A percentile compares a stretch with the other conserved stretches of the same genome.
Evolutionary conservation across 768 basidiomycete genomes (phyloP).

Genomic region (Tephrocybe sp.): DNA sequence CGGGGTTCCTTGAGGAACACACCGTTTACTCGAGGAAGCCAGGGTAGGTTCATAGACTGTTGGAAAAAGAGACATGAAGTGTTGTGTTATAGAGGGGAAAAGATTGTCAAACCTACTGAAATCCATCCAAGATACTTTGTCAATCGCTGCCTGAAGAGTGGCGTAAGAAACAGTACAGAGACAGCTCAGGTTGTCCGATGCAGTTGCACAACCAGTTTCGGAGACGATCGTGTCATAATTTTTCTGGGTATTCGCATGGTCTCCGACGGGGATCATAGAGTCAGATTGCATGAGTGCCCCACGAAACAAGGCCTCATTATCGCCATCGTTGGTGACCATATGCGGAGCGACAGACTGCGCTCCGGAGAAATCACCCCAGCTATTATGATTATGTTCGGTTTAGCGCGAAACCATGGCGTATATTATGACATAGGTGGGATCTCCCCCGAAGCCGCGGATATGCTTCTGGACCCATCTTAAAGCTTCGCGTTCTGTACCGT

Average conservation of each 20-base stretch:
- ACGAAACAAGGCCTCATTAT: constrained; percentile 45
- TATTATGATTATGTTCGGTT: constrained; percentile 10
- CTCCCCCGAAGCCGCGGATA: constrained; percentile 57
- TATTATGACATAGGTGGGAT: constrained; percentile 46
- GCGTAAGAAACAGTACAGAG: constrained; percentile 36
- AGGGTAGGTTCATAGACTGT: constrained; percentile 38
- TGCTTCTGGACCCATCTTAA: constrained; percentile 61
- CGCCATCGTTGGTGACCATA: constrained; percentile 42
- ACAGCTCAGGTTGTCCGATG: constrained; percentile 40
- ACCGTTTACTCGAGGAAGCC: constrained; percentile 48
- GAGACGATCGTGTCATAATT: constrained; percentile 42
- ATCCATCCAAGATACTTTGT: constrained; percentile 36
- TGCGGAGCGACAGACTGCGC: constrained; percentile 51
- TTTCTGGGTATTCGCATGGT: constrained; percentile 40
- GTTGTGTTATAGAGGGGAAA: neutral
- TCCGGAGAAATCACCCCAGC: constrained; percentile 57
- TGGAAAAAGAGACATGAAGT: neutral
- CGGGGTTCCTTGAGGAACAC: constrained; percentile 41
- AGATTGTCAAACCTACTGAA: constrained; percentile 30
- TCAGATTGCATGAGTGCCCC: constrained; percentile 51
- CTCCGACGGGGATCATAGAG: constrained; percentile 40
- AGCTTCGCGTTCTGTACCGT: constrained; percentile 48
- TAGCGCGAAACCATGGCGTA: constrained; percentile 16
- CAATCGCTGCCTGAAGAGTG: constrained; percentile 39
- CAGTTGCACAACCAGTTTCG: constrained; percentile 35